Evolutionary conservation across 2,329 filamentous ascomycete genomes (phyloP).

Genomic region (Diplocarpon rosae): DNA sequence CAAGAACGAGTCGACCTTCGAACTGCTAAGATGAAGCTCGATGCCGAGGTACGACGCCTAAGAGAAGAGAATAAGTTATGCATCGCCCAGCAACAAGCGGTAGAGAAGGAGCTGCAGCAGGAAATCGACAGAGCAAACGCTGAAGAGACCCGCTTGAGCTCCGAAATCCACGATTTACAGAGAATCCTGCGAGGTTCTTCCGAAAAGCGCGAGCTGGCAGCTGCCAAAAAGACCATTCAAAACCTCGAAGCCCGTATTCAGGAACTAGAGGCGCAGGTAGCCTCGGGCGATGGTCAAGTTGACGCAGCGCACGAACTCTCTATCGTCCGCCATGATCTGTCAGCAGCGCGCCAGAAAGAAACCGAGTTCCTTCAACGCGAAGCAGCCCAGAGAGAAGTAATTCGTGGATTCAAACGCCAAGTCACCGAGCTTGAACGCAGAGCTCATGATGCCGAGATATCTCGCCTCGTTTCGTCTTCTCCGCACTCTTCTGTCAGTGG

Average conservation of each 20-base stretch:
- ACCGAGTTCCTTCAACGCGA: constrained; percentile 56
- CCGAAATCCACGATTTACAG: constrained; percentile 44
- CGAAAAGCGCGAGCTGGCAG: constrained; percentile 34
- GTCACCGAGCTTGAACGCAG: constrained; percentile 57
- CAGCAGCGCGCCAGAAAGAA: constrained; percentile 53
- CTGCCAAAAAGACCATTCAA: constrained; percentile 49
- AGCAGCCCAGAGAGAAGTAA: constrained; percentile 46
- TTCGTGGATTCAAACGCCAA: constrained; percentile 53
- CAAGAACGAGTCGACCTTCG: constrained; percentile 60
- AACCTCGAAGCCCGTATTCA: constrained; percentile 48
- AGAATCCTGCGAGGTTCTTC: constrained; percentile 26
- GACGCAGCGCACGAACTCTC: constrained; percentile 44
- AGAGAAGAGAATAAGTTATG: constrained; percentile 52
- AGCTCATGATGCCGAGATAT: constrained; percentile 52
- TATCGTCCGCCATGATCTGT: constrained; percentile 50
- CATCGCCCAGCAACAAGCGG: constrained; percentile 41
- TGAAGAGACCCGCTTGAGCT: constrained; percentile 53
- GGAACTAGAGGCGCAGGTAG: constrained; percentile 33
- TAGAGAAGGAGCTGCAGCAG: constrained; percentile 53
- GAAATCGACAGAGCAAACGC: constrained; percentile 54
- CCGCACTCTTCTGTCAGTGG: constrained; percentile 37
- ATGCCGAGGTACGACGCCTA: constrained; percentile 53
- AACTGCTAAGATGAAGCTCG: constrained; percentile 55
- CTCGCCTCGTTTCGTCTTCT: constrained; percentile 35
- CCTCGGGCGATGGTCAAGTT: constrained; percentile 29